These are phyloP conservation scores for Aschersonia sp. DNA, from an alignment of 2,329 filamentous ascomycete species.

Conservation along the genomic window DNA sequence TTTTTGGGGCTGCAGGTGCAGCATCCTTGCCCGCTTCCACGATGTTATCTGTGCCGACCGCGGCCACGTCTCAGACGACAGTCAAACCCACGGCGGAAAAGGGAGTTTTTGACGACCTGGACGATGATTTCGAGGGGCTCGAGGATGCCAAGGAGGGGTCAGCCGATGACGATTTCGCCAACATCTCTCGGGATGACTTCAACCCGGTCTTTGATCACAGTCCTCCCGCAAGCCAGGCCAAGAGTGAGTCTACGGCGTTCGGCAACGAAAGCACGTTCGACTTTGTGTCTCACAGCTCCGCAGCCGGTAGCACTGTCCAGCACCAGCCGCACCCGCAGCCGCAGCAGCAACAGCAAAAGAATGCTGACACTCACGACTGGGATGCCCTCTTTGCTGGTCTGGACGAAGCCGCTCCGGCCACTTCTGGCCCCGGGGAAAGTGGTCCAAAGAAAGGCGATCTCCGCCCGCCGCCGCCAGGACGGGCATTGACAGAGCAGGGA, in stretches of 20 bases:
- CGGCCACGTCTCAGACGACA: background rate
- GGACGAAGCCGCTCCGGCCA: slow-evolving; percentile 34
- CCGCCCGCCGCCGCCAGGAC: slow-evolving; percentile 28
- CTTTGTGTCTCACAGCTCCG: slow-evolving; percentile 30
- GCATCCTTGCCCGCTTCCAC: slow-evolving; percentile 4
- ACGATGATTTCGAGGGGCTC: slow-evolving; percentile 68
- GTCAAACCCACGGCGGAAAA: slow-evolving; percentile 22
- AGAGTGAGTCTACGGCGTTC: slow-evolving; percentile 38
- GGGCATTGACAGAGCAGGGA: slow-evolving; percentile 57
- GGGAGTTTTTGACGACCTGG: slow-evolving; percentile 58
- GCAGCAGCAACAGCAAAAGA: slow-evolving; percentile 14
- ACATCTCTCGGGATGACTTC: slow-evolving; percentile 62
- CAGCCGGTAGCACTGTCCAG: slow-evolving; percentile 10
- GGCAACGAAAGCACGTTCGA: slow-evolving; percentile 43
- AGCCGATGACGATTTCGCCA: slow-evolving; percentile 67
- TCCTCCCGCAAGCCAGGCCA: slow-evolving; percentile 37
- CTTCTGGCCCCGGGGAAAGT: background rate
- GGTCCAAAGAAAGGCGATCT: slow-evolving; percentile 7
- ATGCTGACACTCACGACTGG: slow-evolving; percentile 62
- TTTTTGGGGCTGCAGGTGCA: slow-evolving; percentile 23
- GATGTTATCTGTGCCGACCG: slow-evolving; percentile 11
- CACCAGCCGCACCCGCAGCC: slow-evolving; percentile 2
- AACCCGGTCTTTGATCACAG: slow-evolving; percentile 69
- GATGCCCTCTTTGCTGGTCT: slow-evolving; percentile 83
- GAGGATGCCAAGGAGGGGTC: slow-evolving; percentile 73